These are phyloP conservation scores for Paragyromitra xinjiangensis DNA, from an alignment of 495 filamentous ascomycete species.

Conservation along the genomic window DNA sequence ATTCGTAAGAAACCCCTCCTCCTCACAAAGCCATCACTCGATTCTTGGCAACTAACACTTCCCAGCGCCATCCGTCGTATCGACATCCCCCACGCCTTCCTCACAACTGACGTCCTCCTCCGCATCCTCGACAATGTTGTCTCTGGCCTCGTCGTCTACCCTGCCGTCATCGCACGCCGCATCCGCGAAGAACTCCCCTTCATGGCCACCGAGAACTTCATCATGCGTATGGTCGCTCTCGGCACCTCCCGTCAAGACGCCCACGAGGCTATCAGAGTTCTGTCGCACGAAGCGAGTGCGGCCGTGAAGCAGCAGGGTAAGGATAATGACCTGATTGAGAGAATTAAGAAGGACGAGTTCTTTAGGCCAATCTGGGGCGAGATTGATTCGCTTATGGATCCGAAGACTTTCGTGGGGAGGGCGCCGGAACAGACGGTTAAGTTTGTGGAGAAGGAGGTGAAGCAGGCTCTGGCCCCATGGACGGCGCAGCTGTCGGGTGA, in stretches of 20 bases:
- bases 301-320: slow-evolving; percentile 83
- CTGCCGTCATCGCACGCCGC: slow-evolving; percentile 73
- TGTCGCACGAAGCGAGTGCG: slow-evolving; percentile 82
- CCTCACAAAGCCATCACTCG: background rate
- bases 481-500: slow-evolving; percentile 60
- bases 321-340: slow-evolving; percentile 82
- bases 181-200: slow-evolving; percentile 86
- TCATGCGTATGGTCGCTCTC: slow-evolving; percentile 82
- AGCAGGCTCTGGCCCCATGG: slow-evolving; percentile 65
- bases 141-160: slow-evolving; percentile 86
- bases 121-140: slow-evolving; percentile 84
- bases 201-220: slow-evolving; percentile 86
- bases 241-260: slow-evolving; percentile 86
- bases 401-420: slow-evolving; percentile 74
- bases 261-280: slow-evolving; percentile 88
- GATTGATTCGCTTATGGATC: slow-evolving; percentile 77
- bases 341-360: slow-evolving; percentile 77
- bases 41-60: slow-evolving; percentile 62
- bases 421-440: slow-evolving; percentile 67
- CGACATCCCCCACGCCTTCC: slow-evolving; percentile 78
- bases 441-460: slow-evolving; percentile 67
- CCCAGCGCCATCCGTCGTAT: slow-evolving; percentile 59
- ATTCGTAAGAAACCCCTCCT: slow-evolving; percentile 39
- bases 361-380: slow-evolving; percentile 83
- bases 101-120: slow-evolving; percentile 82